Evolutionary conservation across 192 early-diverging fungal genomes (phyloP), one percentile per base, ranked within the genome.

Genomic region (Dimargaris cristalligena): DNA sequence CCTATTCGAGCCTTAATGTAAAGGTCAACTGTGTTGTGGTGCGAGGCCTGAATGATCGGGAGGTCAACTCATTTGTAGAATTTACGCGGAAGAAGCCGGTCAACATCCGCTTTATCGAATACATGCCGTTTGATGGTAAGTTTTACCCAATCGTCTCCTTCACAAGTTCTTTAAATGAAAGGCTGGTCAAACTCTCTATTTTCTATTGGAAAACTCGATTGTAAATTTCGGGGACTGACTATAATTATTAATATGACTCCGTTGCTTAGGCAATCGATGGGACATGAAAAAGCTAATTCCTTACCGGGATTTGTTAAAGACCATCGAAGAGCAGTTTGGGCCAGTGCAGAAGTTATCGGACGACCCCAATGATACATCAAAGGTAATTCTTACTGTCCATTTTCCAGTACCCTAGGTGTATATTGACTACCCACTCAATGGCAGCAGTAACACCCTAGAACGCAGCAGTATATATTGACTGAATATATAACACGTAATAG

Each of bases 1-100:
- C 65, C 1, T 57, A 84, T 10, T 82, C 79, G 6, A 79, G 89
- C 58, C 66, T 77, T 3, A 76, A 79, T 46, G 83, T 94, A 55
- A 98, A 98, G 66, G 65, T 98, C 64, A 98, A 98, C 54, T 81
- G 80, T n/a, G 94, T 98, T 16, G 85, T 98, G 31, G 93, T 94
- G 67, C 78, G 85, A 1, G 80, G 80, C 1, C 72, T 87, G 30
- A 98, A 98, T 62, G 86, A 94, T 34, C 66, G 77, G 52, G 90
- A 97, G 56, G 79, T 93, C 0, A 64, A 80, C 8, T 71, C 78
- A 29, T 94, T 97, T 81, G 85, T 92, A 1, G 83, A 84, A 32
- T 75, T 91, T 67, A 95, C 92, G 6, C 77, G 82, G 34, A 75
- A 88, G 48, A 74, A 78, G 20, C 71, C 78, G 13, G 59, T 95